Evolutionary conservation across 2,329 filamentous ascomycete species (phyloP).

Genomic region (Plenodomus biglobosus): DNA sequence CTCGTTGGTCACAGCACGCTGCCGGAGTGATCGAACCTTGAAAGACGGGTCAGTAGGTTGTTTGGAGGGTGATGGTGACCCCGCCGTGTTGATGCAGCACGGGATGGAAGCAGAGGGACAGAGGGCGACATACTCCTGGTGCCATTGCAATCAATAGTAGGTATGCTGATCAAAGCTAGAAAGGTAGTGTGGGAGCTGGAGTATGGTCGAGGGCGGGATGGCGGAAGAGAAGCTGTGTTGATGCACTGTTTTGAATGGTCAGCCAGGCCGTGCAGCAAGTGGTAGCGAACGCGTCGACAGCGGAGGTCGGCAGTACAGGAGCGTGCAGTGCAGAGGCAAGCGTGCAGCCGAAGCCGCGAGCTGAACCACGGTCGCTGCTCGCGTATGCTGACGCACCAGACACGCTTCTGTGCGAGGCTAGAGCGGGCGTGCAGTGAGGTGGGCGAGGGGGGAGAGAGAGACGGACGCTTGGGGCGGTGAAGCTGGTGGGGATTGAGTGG

Average conservation of each 20-base stretch:
- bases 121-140: slow-evolving; percentile 53
- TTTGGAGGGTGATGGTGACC: slow-evolving; percentile 4
- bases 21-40: slow-evolving; percentile 69
- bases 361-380: slow-evolving; percentile 28
- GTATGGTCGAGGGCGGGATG: slow-evolving; percentile 30
- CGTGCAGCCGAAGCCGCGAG: slow-evolving; percentile 23
- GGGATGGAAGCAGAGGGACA: slow-evolving; percentile 11
- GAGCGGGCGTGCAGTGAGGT: slow-evolving; percentile 41
- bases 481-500: slow-evolving; percentile 25
- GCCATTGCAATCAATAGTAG: slow-evolving; percentile 55
- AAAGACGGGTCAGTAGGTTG: slow-evolving; percentile 45
- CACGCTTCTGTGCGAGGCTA: slow-evolving; percentile 33
- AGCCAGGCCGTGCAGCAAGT: slow-evolving; percentile 26
- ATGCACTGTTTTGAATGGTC: slow-evolving; percentile 38
- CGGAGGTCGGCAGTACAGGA: slow-evolving; percentile 27
- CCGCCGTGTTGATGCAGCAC: slow-evolving; percentile 10
- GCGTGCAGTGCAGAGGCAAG: slow-evolving; percentile 19
- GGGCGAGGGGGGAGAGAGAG: slow-evolving; percentile 25
- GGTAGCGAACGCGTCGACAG: slow-evolving; percentile 16
- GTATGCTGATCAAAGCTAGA: slow-evolving; percentile 41
- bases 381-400: slow-evolving; percentile 32
- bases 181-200: slow-evolving; percentile 21
- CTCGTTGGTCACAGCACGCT: slow-evolving; percentile 80
- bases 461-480: slow-evolving; percentile 32
- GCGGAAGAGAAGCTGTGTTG: slow-evolving; percentile 38